Base-by-base conservation (phyloP, 179 eudicot species). In the Pouteria campechiana region DNA sequence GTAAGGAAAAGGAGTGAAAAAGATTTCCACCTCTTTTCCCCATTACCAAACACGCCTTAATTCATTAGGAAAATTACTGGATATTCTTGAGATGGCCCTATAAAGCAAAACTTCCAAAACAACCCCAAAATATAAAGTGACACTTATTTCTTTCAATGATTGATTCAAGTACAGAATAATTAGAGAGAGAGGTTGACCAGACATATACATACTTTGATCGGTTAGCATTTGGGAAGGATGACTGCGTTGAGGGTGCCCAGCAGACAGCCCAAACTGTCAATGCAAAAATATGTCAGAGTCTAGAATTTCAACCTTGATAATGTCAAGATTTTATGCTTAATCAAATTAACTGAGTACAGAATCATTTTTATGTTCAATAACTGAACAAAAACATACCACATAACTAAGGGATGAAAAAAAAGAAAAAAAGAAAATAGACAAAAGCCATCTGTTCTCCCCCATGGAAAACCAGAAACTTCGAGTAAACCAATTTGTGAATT, bases 141-240 rank as follows among this genome's bases (percentile, higher is more conserved):
- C n/a, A n/a, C n/a, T n/a, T n/a, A n/a, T 14, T n/a, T n/a, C 4
- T 15, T 36, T 36, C 7, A 36, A 9, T 8, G 14, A 14, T 20
- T 7, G 4, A 31, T 12, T 28, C 17, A 17, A 20, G 32, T 28
- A 28, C 9, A 11, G n/a, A 9, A 44, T 3, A 9, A 16, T 10
- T 14, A 7, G 36, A 14, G 1, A 6, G 31, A 25, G 31, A 17
- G 33, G 41, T 46, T 25, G 7, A n/a, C n/a, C n/a, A n/a, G n/a
- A n/a, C n/a, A n/a, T n/a, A n/a, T 35, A 28, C 87, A 3, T 85
- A 90, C 96, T 83, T 63, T 83, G 99, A 55, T 92, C 99, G 47
- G 61, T 71, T 40, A 87, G 76, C 55, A 73, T 73, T 60, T 78
- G 85, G 48, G 98, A 68, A 67, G 80, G 65, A 63, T 73, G 95